Percentiles rank a stretch among this genome's conserved stretches.
Evolutionary conservation across 371 early-diverging fungal genomes (phyloP).

Genomic region (Mucor plumbeus): DNA sequence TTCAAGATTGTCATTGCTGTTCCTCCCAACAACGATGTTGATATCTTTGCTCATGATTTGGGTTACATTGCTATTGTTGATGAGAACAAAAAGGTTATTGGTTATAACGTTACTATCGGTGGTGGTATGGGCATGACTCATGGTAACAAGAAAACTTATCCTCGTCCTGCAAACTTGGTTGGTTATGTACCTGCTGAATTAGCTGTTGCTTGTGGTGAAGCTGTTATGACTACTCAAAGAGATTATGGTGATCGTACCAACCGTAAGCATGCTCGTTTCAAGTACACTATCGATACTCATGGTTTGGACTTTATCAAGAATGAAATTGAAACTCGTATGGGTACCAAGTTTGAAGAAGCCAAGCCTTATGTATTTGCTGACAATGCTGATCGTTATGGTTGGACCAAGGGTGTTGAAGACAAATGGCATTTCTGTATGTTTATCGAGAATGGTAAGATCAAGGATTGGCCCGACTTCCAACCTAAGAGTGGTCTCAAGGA

Average conservation of each 20-base stretch:
- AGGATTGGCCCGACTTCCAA: slow-evolving; percentile 80
- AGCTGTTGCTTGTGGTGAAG: slow-evolving; percentile 81
- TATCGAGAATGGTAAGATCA: slow-evolving; percentile 91
- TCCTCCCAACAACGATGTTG: slow-evolving; percentile 95
- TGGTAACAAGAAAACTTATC: slow-evolving; percentile 95
- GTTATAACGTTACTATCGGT: slow-evolving; percentile 93
- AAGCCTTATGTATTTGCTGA: slow-evolving; percentile 75
- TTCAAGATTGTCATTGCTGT: slow-evolving; percentile 95
- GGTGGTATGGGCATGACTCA: slow-evolving; percentile 98
- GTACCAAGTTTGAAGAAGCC: slow-evolving; percentile 69
- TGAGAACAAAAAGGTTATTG: slow-evolving; percentile 69
- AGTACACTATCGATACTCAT: slow-evolving; percentile 95
- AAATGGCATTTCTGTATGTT: slow-evolving; percentile 89
- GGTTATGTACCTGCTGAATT: slow-evolving; percentile 82
- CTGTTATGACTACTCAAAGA: slow-evolving; percentile 90
- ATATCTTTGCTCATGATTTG: slow-evolving; percentile 93
- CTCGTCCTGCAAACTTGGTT: slow-evolving; percentile 78
- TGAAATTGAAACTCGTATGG: slow-evolving; percentile 83
- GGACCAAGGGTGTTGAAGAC: slow-evolving; percentile 76
- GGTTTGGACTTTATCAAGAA: slow-evolving; percentile 88
- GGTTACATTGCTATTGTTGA: slow-evolving; percentile 90
- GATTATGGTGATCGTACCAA: slow-evolving; percentile 95
- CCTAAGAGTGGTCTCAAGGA: slow-evolving; percentile 82
- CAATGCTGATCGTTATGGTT: slow-evolving; percentile 94
- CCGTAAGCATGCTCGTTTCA: slow-evolving; percentile 96